Evolutionary conservation across 2,329 filamentous ascomycete species (phyloP).

Genomic region (Fusarium sp.): DNA sequence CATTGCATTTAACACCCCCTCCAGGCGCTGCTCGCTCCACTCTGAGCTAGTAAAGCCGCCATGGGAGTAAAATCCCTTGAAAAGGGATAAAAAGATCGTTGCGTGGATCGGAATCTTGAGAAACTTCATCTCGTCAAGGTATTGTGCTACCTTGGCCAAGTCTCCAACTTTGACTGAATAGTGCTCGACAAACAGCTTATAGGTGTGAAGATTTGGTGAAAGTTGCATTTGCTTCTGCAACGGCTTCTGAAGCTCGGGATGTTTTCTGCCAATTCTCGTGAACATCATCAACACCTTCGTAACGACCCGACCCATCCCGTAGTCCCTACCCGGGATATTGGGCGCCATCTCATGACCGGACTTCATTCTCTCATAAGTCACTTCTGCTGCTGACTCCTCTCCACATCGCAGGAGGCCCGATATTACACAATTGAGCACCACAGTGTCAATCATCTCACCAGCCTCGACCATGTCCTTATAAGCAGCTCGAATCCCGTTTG

Average conservation of each 20-base stretch:
- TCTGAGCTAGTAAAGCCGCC: constrained; percentile 72
- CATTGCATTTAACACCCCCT: constrained; percentile 75
- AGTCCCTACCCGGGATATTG: constrained; percentile 59
- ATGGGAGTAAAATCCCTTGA: constrained; percentile 83
- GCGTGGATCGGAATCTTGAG: constrained; percentile 78
- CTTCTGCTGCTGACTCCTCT: constrained; percentile 81
- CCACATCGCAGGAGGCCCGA: constrained; percentile 80
- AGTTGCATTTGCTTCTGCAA: constrained; percentile 75
- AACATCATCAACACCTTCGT: constrained; percentile 70
- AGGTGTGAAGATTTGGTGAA: constrained; percentile 82
- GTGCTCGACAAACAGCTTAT: constrained; percentile 81
- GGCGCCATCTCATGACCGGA: constrained; percentile 60
- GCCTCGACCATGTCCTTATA: constrained; percentile 87
- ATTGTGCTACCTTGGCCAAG: constrained; percentile 75
- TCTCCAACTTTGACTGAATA: constrained; percentile 77
- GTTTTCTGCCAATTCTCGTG: constrained; percentile 64
- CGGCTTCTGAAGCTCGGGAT: constrained; percentile 65
- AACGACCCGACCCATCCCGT: constrained; percentile 62
- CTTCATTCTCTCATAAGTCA: constrained; percentile 89
- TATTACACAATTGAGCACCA: constrained; percentile 89
- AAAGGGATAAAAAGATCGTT: constrained; percentile 81
- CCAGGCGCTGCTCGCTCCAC: constrained; percentile 80
- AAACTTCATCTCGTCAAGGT: constrained; percentile 83
- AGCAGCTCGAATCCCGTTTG: constrained; percentile 77
- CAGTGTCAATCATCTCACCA: constrained; percentile 89